Conservation (phyloP, 2,329 filamentous ascomycete genomes). For the Daldinia sp. region DNA sequence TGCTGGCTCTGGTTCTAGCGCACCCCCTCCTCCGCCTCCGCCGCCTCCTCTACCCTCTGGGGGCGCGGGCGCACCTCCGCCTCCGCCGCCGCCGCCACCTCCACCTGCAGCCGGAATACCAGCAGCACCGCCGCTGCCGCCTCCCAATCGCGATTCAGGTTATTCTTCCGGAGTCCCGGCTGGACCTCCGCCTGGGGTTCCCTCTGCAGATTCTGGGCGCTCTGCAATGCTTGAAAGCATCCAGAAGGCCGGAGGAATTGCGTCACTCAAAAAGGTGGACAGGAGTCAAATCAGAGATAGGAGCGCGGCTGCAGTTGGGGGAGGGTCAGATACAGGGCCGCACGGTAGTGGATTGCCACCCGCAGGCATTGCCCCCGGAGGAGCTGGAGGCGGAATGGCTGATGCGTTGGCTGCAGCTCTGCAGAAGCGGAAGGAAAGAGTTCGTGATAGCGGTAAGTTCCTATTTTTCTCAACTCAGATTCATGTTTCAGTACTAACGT, state of each 20-base stretch:
- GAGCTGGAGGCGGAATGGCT: conserved; percentile 76
- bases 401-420: conserved; percentile 83
- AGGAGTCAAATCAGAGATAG: conserved; percentile 77
- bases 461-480: conserved; percentile 25
- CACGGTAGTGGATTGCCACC: conserved; percentile 65
- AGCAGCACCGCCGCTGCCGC: conserved; percentile 51
- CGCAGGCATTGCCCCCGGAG: conserved; percentile 63
- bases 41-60: conserved; percentile 22
- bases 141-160: conserved; percentile 67
- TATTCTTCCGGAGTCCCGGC: conserved; percentile 67
- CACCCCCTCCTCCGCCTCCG: conserved; percentile 39
- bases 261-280: conserved; percentile 80
- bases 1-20: conserved; percentile 24
- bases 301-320: conserved; percentile 72
- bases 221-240: conserved; percentile 78
- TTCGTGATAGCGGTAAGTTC: conserved; percentile 90
- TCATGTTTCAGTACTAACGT: conserved; percentile 20
- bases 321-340: conserved; percentile 62
- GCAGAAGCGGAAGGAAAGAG: conserved; percentile 90
- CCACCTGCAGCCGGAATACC: conserved; percentile 55
- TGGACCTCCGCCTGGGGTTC: conserved; percentile 60
- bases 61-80: conserved; percentile 8
- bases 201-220: conserved; percentile 61
- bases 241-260: conserved; percentile 75
- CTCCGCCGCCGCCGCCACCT: conserved; percentile 48